A percentile compares a stretch with the other conserved stretches of the same genome.
phyloP scores from a whole-genome alignment of 2,329 filamentous ascomycete genomes.

The Venturia oleaginea region DNA sequence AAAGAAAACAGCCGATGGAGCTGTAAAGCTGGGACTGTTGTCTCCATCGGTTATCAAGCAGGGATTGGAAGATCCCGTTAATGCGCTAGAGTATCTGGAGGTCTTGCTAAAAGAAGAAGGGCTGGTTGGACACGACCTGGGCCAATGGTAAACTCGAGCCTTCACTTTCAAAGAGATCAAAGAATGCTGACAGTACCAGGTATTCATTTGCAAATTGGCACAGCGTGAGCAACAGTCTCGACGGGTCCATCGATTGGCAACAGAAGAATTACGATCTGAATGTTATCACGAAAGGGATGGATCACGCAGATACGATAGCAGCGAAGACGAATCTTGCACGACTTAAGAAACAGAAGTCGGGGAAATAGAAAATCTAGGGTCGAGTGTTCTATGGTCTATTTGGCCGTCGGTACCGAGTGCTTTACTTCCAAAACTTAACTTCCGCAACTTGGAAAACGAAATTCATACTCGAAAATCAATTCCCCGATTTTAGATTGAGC shows the following conservation, averaged over 20 bases:
- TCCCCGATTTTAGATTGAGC: neutral
- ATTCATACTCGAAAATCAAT: neutral
- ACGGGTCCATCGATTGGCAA: conserved; percentile 10
- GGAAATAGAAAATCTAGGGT: neutral
- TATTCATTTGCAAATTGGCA: conserved; percentile 11
- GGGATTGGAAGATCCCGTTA: conserved; percentile 6
- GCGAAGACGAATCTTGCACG: neutral
- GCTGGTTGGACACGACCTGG: conserved; percentile 6
- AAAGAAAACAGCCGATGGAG: conserved; percentile 11
- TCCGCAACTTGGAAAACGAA: neutral
- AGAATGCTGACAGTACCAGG: neutral
- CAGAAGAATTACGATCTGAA: conserved; percentile 9
- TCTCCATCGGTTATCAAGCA: neutral
- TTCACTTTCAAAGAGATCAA: neutral
- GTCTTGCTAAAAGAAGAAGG: conserved; percentile 10
- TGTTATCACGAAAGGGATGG: conserved; percentile 3
- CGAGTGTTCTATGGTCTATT: neutral
- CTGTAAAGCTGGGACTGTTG: neutral
- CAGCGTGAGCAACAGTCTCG: conserved; percentile 2
- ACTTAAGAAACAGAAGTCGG: neutral
- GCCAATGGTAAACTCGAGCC: neutral
- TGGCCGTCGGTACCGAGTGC: neutral
- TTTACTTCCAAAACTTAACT: too few species aligned
- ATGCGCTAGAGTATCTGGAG: conserved; percentile 4
- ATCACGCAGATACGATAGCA: conserved; percentile 11